A percentile compares a stretch with the other conserved stretches of the same genome.
Conservation (phyloP, 441 rosid species). For the Hura crepitans region DNA sequence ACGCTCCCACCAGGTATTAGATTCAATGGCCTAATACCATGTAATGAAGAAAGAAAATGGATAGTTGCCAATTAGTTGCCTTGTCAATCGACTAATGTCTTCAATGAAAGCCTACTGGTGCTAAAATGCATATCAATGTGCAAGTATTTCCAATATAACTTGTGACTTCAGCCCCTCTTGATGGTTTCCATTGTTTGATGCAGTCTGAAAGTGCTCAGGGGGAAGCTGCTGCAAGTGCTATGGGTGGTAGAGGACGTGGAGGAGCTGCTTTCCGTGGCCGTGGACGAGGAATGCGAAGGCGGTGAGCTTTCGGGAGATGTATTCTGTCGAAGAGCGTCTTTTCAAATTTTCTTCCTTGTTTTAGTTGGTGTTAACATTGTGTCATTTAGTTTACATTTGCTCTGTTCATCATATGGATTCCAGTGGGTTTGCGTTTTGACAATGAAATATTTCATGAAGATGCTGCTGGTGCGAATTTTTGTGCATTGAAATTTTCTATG, state of each 20-base stretch:
- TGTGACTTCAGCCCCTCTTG: not conserved
- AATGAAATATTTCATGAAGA: not conserved
- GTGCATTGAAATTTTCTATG: not conserved
- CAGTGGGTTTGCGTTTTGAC: not conserved
- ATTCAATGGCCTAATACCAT: too few relatives aligned
- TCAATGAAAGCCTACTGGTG: not conserved
- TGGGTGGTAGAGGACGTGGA: conserved; percentile 94
- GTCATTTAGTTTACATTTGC: not conserved
- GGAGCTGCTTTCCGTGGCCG: conserved; percentile 70
- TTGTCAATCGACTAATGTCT: too few relatives aligned
- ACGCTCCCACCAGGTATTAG: too few relatives aligned
- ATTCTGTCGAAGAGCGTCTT: too few relatives aligned
- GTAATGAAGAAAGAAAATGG: too few relatives aligned
- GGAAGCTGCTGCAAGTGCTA: conserved; percentile 88
- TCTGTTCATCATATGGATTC: too few relatives aligned
- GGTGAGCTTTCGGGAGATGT: conserved; percentile 56
- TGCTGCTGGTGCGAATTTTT: not conserved
- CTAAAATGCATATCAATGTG: not conserved
- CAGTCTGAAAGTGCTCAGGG: conserved; percentile 99
- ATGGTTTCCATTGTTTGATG: conserved; percentile 1
- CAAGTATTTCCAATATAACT: not conserved
- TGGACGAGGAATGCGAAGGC: conserved; percentile 97
- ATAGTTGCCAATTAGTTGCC: too few relatives aligned
- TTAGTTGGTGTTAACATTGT: not conserved
- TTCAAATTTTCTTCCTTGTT: too few relatives aligned